Base-by-base conservation (phyloP, 1,284 basidiomycete genomes). In the Stereum hirsutum region DNA sequence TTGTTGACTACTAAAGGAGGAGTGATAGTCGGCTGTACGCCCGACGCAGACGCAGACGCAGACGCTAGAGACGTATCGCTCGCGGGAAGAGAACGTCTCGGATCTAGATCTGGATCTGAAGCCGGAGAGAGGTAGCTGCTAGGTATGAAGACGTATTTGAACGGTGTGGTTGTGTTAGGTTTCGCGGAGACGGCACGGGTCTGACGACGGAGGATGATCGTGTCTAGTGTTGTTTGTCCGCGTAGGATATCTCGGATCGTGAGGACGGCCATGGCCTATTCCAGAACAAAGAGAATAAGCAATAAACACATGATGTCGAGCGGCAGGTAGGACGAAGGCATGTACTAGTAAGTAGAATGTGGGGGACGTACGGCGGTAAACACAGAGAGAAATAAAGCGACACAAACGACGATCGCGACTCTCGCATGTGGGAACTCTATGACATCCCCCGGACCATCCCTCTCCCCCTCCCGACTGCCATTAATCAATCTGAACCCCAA, bases 351-450 rank as follows among this genome's bases (percentile, higher is more conserved):
- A 5, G 6, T 6, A 31, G 42, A 28, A 7, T 30, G 14, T 28
- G 41, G n/a, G 8, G 6, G 3, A 56, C 65, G 46, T 46, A 73
- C 73, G 48, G 64, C 28, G 7, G 66, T 51, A 50, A 74, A 72
- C 6, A 60, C 6, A 25, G 65, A 60, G 8, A 74, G 49, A 11
- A 68, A 25, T 2, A 60, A 41, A 2, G 55, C 64, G 10, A 61
- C 38, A 2, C 52, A 44, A 15, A 55, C 55, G 11, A 64, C 54
- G 2, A 57, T 24, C 17, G 64, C 44, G 6, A 70, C 35, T 26
- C 62, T 48, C 20, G 70, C 47, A 48, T 67, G 64, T 21, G 72
- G 69, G 41, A 63, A 55, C 46, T 64, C 64, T 15, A 72, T 54
- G n/a, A 66, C 35, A 36, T 48, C 45, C 12, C 54, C 55, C 23